phyloP scores from a whole-genome alignment of 441 rosid species.

The Isatis lusitanica region DNA sequence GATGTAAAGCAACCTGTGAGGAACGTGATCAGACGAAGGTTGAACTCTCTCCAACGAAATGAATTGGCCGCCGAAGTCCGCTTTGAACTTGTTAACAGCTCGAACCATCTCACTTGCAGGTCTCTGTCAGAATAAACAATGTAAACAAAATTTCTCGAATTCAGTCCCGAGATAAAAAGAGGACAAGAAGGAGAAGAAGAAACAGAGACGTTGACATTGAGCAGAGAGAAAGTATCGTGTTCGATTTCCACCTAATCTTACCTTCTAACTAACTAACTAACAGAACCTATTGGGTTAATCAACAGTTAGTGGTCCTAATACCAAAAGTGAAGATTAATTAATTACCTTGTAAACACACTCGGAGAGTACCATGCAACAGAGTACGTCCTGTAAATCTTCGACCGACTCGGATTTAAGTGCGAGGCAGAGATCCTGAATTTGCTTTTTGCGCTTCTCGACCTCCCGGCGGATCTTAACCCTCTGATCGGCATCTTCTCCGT shows the following conservation, averaged over 20 bases:
- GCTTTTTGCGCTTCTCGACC: slow-evolving; percentile 69
- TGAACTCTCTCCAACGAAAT: slow-evolving; percentile 89
- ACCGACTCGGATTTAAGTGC: slow-evolving; percentile 83
- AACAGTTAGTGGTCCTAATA: too few relatives aligned
- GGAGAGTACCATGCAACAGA: slow-evolving; percentile 95
- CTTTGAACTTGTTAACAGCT: slow-evolving; percentile 89
- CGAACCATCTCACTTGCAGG: slow-evolving; percentile 86
- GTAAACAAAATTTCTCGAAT: neutral
- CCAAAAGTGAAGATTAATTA: too few relatives aligned
- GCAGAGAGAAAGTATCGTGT: neutral
- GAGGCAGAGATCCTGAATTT: slow-evolving; percentile 75
- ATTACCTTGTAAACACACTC: slow-evolving; percentile 93
- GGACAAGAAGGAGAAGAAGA: neutral
- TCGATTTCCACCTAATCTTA: neutral
- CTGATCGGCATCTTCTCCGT: slow-evolving; percentile 46
- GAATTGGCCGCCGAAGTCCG: slow-evolving; percentile 93
- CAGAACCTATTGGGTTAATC: neutral
- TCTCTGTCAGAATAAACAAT: slow-evolving; percentile 48
- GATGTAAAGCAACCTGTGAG: slow-evolving; percentile 60
- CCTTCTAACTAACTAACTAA: slow-evolving; percentile 5
- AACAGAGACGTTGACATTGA: neutral
- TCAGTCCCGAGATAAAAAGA: neutral
- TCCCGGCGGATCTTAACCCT: slow-evolving; percentile 71
- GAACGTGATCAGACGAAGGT: slow-evolving; percentile 92
- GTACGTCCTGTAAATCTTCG: slow-evolving; percentile 83